Base-by-base conservation (phyloP, 2,329 filamentous ascomycete species). In the Bipolaris zeicola region DNA sequence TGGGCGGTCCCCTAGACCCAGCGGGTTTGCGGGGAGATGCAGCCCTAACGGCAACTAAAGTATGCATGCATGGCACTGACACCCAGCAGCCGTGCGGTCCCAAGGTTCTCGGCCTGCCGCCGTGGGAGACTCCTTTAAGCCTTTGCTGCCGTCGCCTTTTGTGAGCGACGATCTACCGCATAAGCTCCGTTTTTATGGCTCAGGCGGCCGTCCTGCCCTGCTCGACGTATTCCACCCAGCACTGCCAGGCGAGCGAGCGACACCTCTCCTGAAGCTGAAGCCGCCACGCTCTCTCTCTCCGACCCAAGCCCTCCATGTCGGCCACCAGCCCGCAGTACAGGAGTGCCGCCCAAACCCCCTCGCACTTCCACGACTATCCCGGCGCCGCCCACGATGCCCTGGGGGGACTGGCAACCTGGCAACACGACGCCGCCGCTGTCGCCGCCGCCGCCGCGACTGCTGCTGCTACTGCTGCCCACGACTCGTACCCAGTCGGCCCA, bases 251-350 rank as follows among this genome's bases (percentile, higher is more conserved):
- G 65, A 62, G 67, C 64, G 61, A 66, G 62, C 57, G 55, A 63
- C 57, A 56, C 54, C 38, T 58, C 43, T 50, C 52, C 45, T 57
- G 55, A 65, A 62, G 65, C 65, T 48, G 55, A 65, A 62, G 65
- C 65, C 49, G 59, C 38, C 59, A 66, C 67, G 58, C 62, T 50
- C 63, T 63, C 67, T 63, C 67, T 50, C 63, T 62, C 67, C 68
- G 63, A 7, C 65, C 62, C 55, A 64, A 58, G 60, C 58, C 57
- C 64, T 62, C 60, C 61, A 71, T 71, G 68, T 65, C 68, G 43
- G 61, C 69, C 64, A 70, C 68, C 53, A 55, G 52, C 45, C 63
- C 71, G 63, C 66, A 70, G 59, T 68, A 71, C 69, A 61, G 67
- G 60, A 65, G 62, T 64, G 58, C 65, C 43, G 63, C 66, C 58